Base-by-base conservation (phyloP, 2,329 filamentous ascomycete genomes). In the Penicillium decumbens region DNA sequence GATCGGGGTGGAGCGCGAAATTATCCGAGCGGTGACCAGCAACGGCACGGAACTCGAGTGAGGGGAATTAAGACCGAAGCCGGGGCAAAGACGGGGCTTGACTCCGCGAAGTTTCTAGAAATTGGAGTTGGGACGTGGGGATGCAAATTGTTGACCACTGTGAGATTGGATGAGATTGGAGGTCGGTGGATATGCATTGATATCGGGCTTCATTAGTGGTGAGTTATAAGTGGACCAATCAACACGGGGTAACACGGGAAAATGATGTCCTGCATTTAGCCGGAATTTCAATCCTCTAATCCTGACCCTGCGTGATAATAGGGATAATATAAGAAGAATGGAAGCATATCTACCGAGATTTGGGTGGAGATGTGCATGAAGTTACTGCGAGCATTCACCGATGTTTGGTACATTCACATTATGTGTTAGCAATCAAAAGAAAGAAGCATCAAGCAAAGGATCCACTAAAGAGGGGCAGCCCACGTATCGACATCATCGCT, bases 401-500 rank as follows among this genome's bases (percentile, higher is more conserved):
- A 35, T 15, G 20, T 3, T 12, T 9, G 32, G 18, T n/a, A 24
- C 38, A 5, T 25, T 30, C 25, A n/a, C 44, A 27, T 24, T 35
- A 41, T 45, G 20, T 13, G 20, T 23, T 15, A 39, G 7, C 25
- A 37, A 24, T 24, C 32, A n/a, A 28, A 9, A 28, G 27, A 3
- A 20, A 15, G 27, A 18, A 23, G 6, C 27, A 27, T 24, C 6
- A 30, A 12, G 2, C 15, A 3, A 12, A 28, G 15, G 24, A 27
- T 32, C 53, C 53, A 35, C 53, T 47, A 32, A 15, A 35, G 41
- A 38, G 40, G 50, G 45, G 50, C 38, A 37, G 23, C 13, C 10
- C 23, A 8, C 25, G 6, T 27, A 46, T 41, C 54, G 49, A 60
- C 51, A 58, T 58, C 54, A 56, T 60, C 35, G 38, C 48, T 54